These are phyloP conservation scores for Helotiales sp. DNA, from an alignment of 2,329 filamentous ascomycete genomes.

Conservation along the genomic window DNA sequence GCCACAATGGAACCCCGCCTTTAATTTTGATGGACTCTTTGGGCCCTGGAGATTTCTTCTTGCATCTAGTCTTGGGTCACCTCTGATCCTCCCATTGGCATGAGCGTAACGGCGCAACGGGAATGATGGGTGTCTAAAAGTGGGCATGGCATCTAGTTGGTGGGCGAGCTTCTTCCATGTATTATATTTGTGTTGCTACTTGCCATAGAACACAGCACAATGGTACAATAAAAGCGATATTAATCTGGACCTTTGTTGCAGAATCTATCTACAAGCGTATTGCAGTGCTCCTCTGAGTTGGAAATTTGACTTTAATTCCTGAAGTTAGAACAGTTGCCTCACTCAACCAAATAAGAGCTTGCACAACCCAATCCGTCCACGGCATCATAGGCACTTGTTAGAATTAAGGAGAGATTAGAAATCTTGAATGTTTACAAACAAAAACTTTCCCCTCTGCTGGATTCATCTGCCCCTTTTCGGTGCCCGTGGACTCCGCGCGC, in stretches of 20 bases:
- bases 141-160: conserved; percentile 27
- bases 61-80: conserved; percentile 28
- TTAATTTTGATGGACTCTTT: background rate
- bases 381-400: too few relatives aligned
- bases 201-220: conserved; percentile 22
- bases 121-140: conserved; percentile 31
- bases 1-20: background rate
- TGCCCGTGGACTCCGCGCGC: conserved; percentile 11
- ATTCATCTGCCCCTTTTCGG: background rate
- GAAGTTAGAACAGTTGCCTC: too few relatives aligned
- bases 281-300: background rate
- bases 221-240: conserved; percentile 28
- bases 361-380: background rate
- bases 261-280: background rate
- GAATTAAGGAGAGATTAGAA: background rate
- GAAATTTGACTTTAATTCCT: too few relatives aligned
- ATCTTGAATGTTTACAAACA: background rate
- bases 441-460: background rate
- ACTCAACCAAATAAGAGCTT: background rate
- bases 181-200: conserved; percentile 30
- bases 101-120: conserved; percentile 30
- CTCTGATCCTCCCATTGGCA: conserved; percentile 26
- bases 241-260: conserved; percentile 3
- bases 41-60: conserved; percentile 6
- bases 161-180: conserved; percentile 30